Evolutionary conservation across 306 rosid species (phyloP).

Genomic region (Acacia confusa): DNA sequence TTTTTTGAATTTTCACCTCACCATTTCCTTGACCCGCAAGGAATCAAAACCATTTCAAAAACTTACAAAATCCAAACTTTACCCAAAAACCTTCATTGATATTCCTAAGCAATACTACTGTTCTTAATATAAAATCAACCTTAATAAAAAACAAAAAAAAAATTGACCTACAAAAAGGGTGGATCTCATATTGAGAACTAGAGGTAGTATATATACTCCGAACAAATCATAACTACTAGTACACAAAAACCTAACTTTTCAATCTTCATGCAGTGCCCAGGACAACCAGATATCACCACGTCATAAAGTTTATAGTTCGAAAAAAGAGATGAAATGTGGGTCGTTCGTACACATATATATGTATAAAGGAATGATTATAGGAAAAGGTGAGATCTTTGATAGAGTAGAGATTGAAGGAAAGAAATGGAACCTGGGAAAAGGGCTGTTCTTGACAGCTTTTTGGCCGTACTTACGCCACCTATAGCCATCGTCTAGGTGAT

Average conservation of each 20-base stretch:
- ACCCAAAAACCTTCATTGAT: background rate
- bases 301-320: background rate
- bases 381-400: background rate
- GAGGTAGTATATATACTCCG: background rate
- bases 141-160: too few relatives aligned
- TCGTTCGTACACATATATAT: background rate
- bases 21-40: constrained; percentile 23
- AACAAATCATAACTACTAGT: background rate
- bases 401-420: background rate
- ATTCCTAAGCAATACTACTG: background rate
- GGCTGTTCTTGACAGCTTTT: constrained; percentile 93
- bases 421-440: constrained; percentile 71
- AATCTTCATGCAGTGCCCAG: background rate
- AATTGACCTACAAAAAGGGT: too few relatives aligned
- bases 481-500: constrained; percentile 85
- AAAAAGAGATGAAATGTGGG: background rate
- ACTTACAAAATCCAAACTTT: background rate
- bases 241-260: background rate
- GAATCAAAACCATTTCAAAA: background rate
- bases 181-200: too few relatives aligned
- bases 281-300: background rate
- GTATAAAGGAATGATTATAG: background rate
- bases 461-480: constrained; percentile 98
- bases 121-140: too few relatives aligned
- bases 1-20: background rate